phyloP scores from a whole-genome alignment of 2,329 filamentous ascomycete genomes.

The Fulvia fulva region DNA sequence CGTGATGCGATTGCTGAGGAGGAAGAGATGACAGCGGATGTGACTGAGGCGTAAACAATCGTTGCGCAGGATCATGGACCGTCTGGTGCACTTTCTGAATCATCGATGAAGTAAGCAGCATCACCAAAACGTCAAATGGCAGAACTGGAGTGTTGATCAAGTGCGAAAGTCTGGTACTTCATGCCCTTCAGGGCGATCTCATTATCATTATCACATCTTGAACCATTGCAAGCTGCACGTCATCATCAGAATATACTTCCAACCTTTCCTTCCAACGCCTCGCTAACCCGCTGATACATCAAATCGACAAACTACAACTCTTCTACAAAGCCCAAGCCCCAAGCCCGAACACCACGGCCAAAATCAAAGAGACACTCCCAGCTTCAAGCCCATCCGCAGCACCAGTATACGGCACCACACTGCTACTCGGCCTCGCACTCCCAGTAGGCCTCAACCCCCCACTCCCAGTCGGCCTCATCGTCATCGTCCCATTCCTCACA shows the following conservation, averaged over 20 bases:
- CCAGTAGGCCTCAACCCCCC: neutral
- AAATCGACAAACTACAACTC: neutral
- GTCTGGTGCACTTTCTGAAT: no score
- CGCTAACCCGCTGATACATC: neutral
- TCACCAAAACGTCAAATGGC: no score
- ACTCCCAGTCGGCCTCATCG: neutral
- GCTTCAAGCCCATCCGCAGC: neutral
- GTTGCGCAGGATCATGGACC: no score
- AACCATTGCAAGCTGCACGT: neutral
- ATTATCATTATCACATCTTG: neutral
- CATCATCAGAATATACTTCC: no score
- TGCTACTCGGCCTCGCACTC: neutral
- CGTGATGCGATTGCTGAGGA: neutral
- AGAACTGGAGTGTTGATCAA: no score
- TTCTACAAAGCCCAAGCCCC: conserved; percentile 3
- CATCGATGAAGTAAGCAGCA: no score
- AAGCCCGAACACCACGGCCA: neutral
- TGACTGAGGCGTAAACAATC: neutral
- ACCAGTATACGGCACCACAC: conserved; percentile 2
- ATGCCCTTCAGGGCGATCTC: neutral
- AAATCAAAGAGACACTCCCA: neutral
- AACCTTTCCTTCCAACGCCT: no score
- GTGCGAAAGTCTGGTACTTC: no score
- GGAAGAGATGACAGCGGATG: conserved; percentile 1
- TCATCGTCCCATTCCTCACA: neutral